A percentile compares a stretch with the other conserved stretches of the same genome.
Evolutionary conservation across 2,329 filamentous ascomycete genomes (phyloP).

Genomic region (Paracoccidioides brasiliensis): DNA sequence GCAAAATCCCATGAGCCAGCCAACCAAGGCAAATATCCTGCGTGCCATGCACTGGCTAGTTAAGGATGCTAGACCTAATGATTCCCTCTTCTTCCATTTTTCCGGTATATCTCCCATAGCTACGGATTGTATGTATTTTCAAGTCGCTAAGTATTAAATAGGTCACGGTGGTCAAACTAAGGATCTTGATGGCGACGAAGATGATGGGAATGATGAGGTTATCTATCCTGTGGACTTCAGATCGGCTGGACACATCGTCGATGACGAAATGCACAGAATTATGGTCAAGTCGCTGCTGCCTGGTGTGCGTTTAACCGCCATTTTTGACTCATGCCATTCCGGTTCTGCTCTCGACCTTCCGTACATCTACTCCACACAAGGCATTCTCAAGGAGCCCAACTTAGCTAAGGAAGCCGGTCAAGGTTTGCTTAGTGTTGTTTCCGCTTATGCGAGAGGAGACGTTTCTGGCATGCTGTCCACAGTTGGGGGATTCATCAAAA

Average conservation of each 20-base stretch:
- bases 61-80: conserved; percentile 81
- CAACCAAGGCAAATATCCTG: conserved; percentile 88
- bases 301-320: conserved; percentile 64
- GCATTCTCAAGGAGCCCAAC: conserved; percentile 56
- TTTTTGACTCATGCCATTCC: conserved; percentile 57
- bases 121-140: conserved; percentile 3
- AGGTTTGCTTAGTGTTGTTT: conserved; percentile 53
- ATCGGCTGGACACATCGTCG: conserved; percentile 57
- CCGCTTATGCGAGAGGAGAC: conserved; percentile 71
- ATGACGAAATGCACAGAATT: conserved; percentile 65
- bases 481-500: conserved; percentile 77
- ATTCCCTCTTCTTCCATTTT: conserved; percentile 96
- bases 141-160: conserved; percentile 19
- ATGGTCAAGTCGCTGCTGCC: conserved; percentile 65
- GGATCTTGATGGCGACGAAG: conserved; percentile 61
- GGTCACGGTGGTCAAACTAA: conserved; percentile 65
- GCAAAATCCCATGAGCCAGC: conserved; percentile 93
- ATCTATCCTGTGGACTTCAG: conserved; percentile 68
- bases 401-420: conserved; percentile 55
- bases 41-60: conserved; percentile 97
- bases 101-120: conserved; percentile 48
- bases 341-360: conserved; percentile 54
- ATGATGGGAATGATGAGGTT: conserved; percentile 64
- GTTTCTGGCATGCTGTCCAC: conserved; percentile 66
- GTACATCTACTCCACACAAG: conserved; percentile 54